Base-by-base conservation (phyloP, 1,284 basidiomycete genomes). In the Trichosporon inkin region DNA sequence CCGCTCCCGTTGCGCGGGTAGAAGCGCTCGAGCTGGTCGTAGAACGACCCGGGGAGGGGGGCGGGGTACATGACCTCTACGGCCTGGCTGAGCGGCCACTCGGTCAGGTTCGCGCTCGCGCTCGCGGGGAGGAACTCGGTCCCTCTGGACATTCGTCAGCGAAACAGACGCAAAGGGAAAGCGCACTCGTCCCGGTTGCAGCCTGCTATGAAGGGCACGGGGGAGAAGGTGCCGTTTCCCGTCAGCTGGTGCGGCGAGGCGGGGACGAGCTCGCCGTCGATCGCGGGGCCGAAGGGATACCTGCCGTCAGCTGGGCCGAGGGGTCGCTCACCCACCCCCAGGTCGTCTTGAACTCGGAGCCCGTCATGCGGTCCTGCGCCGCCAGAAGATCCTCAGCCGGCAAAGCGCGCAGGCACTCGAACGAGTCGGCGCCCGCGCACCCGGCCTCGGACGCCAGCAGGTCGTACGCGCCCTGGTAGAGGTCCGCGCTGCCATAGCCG, bases 131-230 rank as follows among this genome's bases (percentile, higher is more conserved):
- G 16, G 20, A 37, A 37, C 10, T 11, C 39, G 32, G 16, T 58
- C 2, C 20, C 40, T 10, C 20, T 24, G 20, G n/a, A n/a, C n/a
- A n/a, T n/a, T 14, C 22, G 11, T 22, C 20, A 2, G 38, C 17
- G 3, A 24, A 8, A 13, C 16, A n/a, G 28, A 55, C 22, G 5
- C 56, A 73, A 57, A 38, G 60, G 37, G 20, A 69, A 64, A 2
- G 66, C 63, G 10, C 64, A 62, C 72, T 78, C 75, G 60, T 78
- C 76, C 20, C 68, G 63, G 58, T 61, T 65, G 62, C 71, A 74
- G 13, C 79, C 77, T 10, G 69, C 65, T 47, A 80, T 74, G 58
- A 76, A 76, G 0, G 79, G 78, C 14, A 75, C 68, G 10, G 69
- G 67, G 0, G 68, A 65, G 52, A 78, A 71, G 40, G 67, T 55